phyloP scores from a whole-genome alignment of 768 basidiomycete genomes.

The Pleurotus djamor region DNA sequence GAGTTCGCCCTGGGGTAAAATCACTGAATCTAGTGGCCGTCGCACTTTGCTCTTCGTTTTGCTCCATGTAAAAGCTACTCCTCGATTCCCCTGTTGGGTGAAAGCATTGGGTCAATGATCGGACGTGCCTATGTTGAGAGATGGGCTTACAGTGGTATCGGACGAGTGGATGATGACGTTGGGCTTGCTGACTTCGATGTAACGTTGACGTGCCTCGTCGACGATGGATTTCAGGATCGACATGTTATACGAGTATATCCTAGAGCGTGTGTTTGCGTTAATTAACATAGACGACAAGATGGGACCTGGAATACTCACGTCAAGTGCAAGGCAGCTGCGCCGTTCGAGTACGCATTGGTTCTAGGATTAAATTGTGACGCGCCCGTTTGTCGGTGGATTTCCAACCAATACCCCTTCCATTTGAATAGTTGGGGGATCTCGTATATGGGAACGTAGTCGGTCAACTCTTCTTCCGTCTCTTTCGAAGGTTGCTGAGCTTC shows the following conservation, averaged over 20 bases:
- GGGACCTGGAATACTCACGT: conserved; percentile 24
- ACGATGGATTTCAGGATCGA: conserved; percentile 37
- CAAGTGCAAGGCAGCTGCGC: conserved; percentile 17
- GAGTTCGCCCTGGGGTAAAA: conserved; percentile 44
- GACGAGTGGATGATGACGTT: conserved; percentile 38
- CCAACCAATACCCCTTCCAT: conserved; percentile 42
- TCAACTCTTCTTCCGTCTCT: conserved; percentile 22
- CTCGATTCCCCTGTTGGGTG: conserved; percentile 28
- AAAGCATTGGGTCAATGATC: not conserved
- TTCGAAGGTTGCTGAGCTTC: not conserved
- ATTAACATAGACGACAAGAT: too few relatives aligned
- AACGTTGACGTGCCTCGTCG: conserved; percentile 37
- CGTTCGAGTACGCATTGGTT: not conserved
- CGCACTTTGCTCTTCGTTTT: conserved; percentile 45
- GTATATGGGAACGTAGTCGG: conserved; percentile 41
- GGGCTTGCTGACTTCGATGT: conserved; percentile 36
- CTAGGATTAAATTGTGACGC: conserved; percentile 2
- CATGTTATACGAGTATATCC: conserved; percentile 43
- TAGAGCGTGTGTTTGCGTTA: conserved; percentile 7
- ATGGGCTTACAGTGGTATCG: conserved; percentile 11
- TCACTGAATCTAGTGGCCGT: conserved; percentile 50
- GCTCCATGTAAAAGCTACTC: conserved; percentile 36
- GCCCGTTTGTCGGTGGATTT: conserved; percentile 24
- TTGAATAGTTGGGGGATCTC: conserved; percentile 37
- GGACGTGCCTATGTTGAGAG: too few relatives aligned